These are phyloP conservation scores for Xerocomellus amylosporus DNA, from an alignment of 768 basidiomycete genomes.

Conservation along the genomic window DNA sequence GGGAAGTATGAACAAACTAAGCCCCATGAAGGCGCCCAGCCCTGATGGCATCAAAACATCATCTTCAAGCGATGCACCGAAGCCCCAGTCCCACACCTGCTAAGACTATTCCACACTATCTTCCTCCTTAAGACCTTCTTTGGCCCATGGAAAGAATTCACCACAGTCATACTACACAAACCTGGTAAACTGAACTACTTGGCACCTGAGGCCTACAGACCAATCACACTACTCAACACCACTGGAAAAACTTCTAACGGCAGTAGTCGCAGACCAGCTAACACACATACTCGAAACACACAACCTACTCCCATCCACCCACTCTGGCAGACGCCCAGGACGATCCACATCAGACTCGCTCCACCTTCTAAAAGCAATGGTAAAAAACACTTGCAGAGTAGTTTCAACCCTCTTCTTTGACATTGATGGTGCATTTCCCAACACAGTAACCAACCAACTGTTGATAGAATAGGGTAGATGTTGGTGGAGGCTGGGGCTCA, in stretches of 20 bases:
- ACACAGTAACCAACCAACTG: not conserved
- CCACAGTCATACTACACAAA: constrained; percentile 34
- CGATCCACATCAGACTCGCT: not conserved
- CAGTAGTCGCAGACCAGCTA: not conserved
- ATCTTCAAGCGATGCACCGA: not conserved
- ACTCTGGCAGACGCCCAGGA: not conserved
- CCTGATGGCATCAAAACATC: not conserved
- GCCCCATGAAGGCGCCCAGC: not conserved
- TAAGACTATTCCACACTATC: not conserved
- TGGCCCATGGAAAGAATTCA: constrained; percentile 7
- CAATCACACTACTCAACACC: not conserved
- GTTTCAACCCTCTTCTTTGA: not conserved
- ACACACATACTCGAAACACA: not conserved
- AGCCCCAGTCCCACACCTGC: not conserved
- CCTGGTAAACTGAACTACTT: constrained; percentile 36
- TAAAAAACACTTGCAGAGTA: not conserved
- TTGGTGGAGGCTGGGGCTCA: no score
- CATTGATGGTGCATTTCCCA: constrained; percentile 7
- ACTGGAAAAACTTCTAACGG: not conserved
- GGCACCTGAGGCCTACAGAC: not conserved
- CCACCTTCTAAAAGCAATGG: not conserved
- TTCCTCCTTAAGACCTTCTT: not conserved
- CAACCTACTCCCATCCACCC: not conserved
- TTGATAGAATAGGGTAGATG: no score
- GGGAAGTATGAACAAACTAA: not conserved